Evolutionary conservation across 139 green algal species (phyloP).

Genomic region (Picochlorum sp.): DNA sequence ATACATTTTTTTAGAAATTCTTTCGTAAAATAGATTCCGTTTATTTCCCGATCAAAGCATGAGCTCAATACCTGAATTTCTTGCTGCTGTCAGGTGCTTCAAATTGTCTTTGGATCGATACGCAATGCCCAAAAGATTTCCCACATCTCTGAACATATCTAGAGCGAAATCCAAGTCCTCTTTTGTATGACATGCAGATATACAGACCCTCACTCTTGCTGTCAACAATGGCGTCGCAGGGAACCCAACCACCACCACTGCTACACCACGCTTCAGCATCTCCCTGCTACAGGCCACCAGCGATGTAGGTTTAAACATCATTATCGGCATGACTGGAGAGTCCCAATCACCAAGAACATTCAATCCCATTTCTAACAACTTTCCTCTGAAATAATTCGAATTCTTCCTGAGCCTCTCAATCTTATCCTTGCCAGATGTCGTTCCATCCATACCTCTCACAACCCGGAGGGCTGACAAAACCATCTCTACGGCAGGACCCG

Average conservation of each 20-base stretch:
- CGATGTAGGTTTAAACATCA: conserved; percentile 88
- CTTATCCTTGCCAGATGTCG: conserved; percentile 54
- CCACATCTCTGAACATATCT: conserved; percentile 40
- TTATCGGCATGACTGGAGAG: conserved; percentile 96
- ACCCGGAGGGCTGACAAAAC: conserved; percentile 67
- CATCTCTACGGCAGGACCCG: conserved; percentile 67
- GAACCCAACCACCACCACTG: conserved; percentile 94
- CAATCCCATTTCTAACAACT: conserved; percentile 66
- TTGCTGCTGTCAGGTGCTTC: neutral
- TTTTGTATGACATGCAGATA: conserved; percentile 80
- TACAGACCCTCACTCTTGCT: conserved; percentile 80
- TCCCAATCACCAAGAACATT: conserved; percentile 90
- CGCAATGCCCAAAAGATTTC: neutral
- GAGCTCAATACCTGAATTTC: too few relatives aligned
- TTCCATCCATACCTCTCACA: conserved; percentile 51
- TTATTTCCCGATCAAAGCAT: too few relatives aligned
- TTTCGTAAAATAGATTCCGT: too few relatives aligned
- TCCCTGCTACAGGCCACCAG: conserved; percentile 66
- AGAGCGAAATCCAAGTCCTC: conserved; percentile 88
- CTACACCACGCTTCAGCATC: conserved; percentile 59
- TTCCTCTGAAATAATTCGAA: conserved; percentile 82
- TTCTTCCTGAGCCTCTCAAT: conserved; percentile 62
- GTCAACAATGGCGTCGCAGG: conserved; percentile 87
- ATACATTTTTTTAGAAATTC: too few relatives aligned
- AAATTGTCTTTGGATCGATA: neutral